phyloP scores from a whole-genome alignment of 2,329 filamentous ascomycete genomes.

The Lecanicillium sp. region DNA sequence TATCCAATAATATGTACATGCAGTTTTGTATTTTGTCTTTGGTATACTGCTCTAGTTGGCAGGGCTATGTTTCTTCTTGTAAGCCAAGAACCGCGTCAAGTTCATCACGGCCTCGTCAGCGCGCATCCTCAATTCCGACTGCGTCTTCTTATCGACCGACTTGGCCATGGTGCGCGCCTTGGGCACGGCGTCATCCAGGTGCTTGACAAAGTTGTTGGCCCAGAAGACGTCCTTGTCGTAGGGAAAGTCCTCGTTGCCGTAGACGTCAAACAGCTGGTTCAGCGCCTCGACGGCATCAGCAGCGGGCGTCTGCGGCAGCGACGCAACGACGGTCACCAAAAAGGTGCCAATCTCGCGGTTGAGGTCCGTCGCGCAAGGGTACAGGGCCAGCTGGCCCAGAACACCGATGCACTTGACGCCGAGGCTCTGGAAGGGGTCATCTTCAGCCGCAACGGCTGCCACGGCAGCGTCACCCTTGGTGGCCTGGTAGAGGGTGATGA shows the following conservation, averaged over 20 bases:
- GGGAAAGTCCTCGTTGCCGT: constrained; percentile 50
- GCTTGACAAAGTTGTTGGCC: constrained; percentile 50
- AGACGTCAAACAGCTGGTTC: constrained; percentile 61
- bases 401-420: constrained; percentile 61
- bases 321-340: constrained; percentile 46
- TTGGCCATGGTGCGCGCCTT: constrained; percentile 51
- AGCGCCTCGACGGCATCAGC: constrained; percentile 57
- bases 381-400: constrained; percentile 53
- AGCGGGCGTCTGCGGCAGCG: constrained; percentile 42
- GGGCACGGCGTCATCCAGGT: constrained; percentile 46
- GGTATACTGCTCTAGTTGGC: constrained; percentile 7
- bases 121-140: constrained; percentile 47
- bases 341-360: constrained; percentile 60
- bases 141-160: constrained; percentile 51
- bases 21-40: constrained; percentile 3
- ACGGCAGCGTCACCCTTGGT: constrained; percentile 30
- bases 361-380: constrained; percentile 42
- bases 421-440: constrained; percentile 54
- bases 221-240: constrained; percentile 59
- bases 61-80: constrained; percentile 55
- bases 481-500: constrained; percentile 58
- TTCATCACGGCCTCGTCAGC: constrained; percentile 57
- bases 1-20: constrained; percentile 4
- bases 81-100: constrained; percentile 52
- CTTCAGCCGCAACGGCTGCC: constrained; percentile 16